Evolutionary conservation across 352 stramenopile species (phyloP), one percentile per base, ranked within the genome.

Genomic region (Aphanomyces astaci): DNA sequence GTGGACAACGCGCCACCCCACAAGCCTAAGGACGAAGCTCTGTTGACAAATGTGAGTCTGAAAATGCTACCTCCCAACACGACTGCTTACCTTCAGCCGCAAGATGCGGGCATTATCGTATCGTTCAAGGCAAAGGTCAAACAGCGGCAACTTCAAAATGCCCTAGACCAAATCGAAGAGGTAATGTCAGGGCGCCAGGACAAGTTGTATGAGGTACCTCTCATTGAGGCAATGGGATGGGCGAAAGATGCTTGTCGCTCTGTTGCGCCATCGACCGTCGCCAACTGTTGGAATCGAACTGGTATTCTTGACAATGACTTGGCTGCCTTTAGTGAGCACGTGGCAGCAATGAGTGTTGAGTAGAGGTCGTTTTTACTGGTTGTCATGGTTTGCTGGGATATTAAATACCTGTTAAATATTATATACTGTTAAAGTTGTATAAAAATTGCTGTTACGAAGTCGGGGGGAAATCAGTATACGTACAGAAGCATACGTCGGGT

Each of bases 41-140:
- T 15, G 4, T 19, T 55, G 19, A 22, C 48, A 55, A 65, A 54
- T 28, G 28, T 65, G 11, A 19, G 22, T 4, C 11, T 65, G 10
- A 39, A 65, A 31, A 27, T 65, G n/a, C 31, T 65, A 9, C 36
- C n/a, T 4, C 4, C 4, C 4, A 65, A 65, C 22, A 53, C 30
- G 10, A 65, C 57, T 19, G 19, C 57, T 27, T n/a, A 55, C 43
- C n/a, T 65, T 5, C 57, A 65, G 28, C 57, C 57, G 10, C 30
- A 39, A 19, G 57, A 65, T 63, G 36, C 57, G n/a, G 43, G 57
- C n/a, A 65, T 65, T 24, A 65, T 65, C 17, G 17, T 7, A 9
- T 25, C 54, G 7, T 63, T 63, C 36, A 63, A 63, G 27, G 30
- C 54, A 31, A 30, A 55, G 25, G 7, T 55, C 9, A 55, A 55